Conservation (phyloP, 2,329 filamentous ascomycete species). For the Xylariomycetidae sp. region DNA sequence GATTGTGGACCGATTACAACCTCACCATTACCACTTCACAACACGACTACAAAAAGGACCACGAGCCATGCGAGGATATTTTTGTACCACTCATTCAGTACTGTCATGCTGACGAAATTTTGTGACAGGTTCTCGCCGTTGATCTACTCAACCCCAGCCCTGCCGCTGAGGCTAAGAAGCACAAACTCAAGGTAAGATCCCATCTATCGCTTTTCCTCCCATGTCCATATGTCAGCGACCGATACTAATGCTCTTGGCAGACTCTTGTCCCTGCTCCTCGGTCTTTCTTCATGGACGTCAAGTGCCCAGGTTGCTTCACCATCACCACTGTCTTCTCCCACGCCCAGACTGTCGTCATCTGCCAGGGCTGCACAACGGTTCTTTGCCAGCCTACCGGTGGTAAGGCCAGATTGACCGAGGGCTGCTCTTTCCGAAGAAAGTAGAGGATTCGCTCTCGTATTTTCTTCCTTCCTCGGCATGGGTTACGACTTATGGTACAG, state of each 20-base stretch:
- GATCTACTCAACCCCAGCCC: slow-evolving; percentile 99
- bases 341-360: slow-evolving; percentile 99
- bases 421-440: slow-evolving; percentile 99
- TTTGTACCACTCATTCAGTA: slow-evolving; percentile 9
- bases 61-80: too few species aligned
- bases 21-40: too few species aligned
- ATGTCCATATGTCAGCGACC: too few species aligned
- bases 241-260: slow-evolving; percentile 40
- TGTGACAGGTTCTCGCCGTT: slow-evolving; percentile 92
- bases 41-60: too few species aligned
- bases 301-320: slow-evolving; percentile 99
- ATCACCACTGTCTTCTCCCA: slow-evolving; percentile 99
- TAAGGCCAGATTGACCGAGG: slow-evolving; percentile 98
- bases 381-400: slow-evolving; percentile 99
- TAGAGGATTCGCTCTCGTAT: slow-evolving; percentile 58
- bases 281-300: slow-evolving; percentile 99
- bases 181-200: slow-evolving; percentile 99
- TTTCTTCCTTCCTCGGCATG: slow-evolving; percentile 38
- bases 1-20: too few species aligned
- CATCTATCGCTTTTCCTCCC: too few species aligned
- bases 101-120: slow-evolving; percentile 42
- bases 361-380: slow-evolving; percentile 98
- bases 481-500: slow-evolving; percentile 49
- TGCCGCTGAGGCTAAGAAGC: slow-evolving; percentile 98
- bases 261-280: slow-evolving; percentile 92